Evolutionary conservation across 805 yeast species (phyloP).

Genomic region (Sugiyamaella chiloensis): DNA sequence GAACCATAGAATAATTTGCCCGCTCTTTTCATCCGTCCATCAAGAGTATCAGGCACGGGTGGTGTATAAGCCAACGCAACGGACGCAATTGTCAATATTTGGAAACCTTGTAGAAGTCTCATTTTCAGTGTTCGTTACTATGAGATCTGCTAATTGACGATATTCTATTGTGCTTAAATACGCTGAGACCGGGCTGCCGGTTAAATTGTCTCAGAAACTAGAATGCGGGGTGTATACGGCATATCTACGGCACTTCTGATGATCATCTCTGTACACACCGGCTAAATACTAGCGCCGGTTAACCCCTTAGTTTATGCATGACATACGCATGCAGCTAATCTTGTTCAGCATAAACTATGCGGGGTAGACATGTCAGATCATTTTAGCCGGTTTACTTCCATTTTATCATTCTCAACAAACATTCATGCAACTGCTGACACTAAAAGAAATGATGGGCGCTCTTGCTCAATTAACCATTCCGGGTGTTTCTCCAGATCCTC

Average conservation of each 20-base stretch:
- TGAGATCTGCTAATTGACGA: background rate
- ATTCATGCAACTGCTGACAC: background rate
- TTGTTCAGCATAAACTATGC: background rate
- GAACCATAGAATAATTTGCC: slow-evolving; percentile 5
- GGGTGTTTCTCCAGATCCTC: background rate
- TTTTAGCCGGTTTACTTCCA: background rate
- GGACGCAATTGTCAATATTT: background rate
- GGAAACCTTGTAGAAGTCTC: background rate
- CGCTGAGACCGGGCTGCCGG: background rate
- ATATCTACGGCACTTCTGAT: background rate
- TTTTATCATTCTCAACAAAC: background rate
- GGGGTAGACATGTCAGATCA: background rate
- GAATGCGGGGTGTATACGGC: background rate
- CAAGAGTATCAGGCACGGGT: background rate
- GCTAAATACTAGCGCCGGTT: no score
- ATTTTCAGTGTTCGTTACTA: background rate
- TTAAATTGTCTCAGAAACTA: no score
- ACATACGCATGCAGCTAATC: no score
- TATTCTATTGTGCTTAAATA: background rate
- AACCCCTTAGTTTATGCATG: no score
- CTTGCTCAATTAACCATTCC: background rate
- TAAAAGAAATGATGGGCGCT: slow-evolving; percentile 1
- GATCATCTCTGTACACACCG: background rate
- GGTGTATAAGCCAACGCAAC: background rate
- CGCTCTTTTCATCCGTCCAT: slow-evolving; percentile 3